Conservation (phyloP, 306 rosid genomes). For the Castanospermum australe region DNA sequence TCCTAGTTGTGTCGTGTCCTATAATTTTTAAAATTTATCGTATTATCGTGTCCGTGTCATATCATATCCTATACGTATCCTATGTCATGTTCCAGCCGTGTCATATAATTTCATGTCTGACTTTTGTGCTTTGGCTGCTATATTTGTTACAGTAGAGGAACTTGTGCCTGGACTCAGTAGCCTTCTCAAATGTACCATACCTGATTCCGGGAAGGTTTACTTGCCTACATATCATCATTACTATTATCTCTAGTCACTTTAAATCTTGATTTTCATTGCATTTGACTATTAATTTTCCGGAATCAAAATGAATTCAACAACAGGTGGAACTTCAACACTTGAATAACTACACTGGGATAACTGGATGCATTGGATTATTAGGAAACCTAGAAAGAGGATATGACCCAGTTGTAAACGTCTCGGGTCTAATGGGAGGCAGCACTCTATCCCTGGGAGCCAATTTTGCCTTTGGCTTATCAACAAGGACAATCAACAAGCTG, state of each 20-base stretch:
- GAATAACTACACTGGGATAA: constrained; percentile 26
- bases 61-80: too few species aligned
- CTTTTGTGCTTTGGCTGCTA: neutral
- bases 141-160: constrained; percentile 34
- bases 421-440: constrained; percentile 36
- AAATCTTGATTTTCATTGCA: neutral
- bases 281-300: too few species aligned
- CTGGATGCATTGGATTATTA: constrained; percentile 44
- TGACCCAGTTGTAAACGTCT: constrained; percentile 33
- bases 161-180: constrained; percentile 46
- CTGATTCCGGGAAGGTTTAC: constrained; percentile 40
- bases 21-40: too few species aligned
- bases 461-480: constrained; percentile 28
- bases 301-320: neutral
- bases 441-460: constrained; percentile 34
- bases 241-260: neutral
- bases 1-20: too few species aligned
- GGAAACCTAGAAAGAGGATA: constrained; percentile 1
- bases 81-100: too few species aligned
- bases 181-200: constrained; percentile 15
- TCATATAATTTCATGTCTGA: neutral
- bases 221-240: neutral
- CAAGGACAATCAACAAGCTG: constrained; percentile 29
- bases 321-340: constrained; percentile 49
- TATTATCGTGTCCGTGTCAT: too few species aligned